Evolutionary conservation across 2,329 filamentous ascomycete genomes (phyloP).

Genomic region (Cladophialophora bantiana): DNA sequence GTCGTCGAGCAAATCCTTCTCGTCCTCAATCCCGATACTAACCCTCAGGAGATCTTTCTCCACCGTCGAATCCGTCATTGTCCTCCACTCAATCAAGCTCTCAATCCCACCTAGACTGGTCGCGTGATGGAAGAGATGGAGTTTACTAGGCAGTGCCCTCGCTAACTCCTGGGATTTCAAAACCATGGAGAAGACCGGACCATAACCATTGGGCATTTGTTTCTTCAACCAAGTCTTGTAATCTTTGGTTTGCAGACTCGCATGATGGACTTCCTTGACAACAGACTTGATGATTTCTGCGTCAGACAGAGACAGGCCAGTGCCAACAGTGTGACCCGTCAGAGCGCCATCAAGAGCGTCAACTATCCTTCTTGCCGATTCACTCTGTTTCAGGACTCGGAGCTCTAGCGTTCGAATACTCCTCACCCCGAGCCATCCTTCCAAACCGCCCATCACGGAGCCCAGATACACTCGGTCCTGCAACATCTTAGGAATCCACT

Average conservation of each 20-base stretch:
- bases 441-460: slow-evolving; percentile 83
- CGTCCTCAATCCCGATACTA: slow-evolving; percentile 85
- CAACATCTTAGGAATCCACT: slow-evolving; percentile 68
- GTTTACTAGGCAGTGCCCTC: slow-evolving; percentile 74
- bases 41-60: slow-evolving; percentile 77
- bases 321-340: slow-evolving; percentile 44
- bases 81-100: slow-evolving; percentile 94
- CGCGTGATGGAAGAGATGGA: slow-evolving; percentile 89
- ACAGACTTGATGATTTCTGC: slow-evolving; percentile 58
- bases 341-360: slow-evolving; percentile 70
- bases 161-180: slow-evolving; percentile 69
- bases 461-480: slow-evolving; percentile 79
- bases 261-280: slow-evolving; percentile 73
- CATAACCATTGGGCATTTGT: slow-evolving; percentile 93
- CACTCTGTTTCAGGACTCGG: slow-evolving; percentile 77
- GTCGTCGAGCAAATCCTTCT: slow-evolving; percentile 83
- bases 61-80: slow-evolving; percentile 79
- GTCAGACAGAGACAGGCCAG: slow-evolving; percentile 51
- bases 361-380: slow-evolving; percentile 73
- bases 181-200: slow-evolving; percentile 82
- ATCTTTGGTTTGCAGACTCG: slow-evolving; percentile 75
- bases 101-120: slow-evolving; percentile 94
- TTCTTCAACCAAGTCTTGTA: slow-evolving; percentile 73
- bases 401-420: slow-evolving; percentile 86
- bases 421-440: slow-evolving; percentile 89